Base-by-base conservation (phyloP, 192 early-diverging fungal species). In the Phycomyces nitens region DNA sequence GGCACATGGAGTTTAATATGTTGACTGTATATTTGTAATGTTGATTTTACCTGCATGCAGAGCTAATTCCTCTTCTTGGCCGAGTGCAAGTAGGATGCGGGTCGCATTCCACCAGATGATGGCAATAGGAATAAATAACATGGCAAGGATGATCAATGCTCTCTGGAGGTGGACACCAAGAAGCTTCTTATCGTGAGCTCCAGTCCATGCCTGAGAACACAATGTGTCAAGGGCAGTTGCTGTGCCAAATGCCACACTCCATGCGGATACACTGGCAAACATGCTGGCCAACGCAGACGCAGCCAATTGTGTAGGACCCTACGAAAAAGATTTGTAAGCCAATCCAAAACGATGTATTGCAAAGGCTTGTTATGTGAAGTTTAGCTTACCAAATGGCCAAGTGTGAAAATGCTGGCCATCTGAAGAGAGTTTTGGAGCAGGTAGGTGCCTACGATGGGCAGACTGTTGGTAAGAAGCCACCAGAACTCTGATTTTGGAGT, bases 91-190 rank as follows among this genome's bases (percentile, higher is more conserved):
- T 34, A 99, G 70, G 34, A 95, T 64, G 18, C 62, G 21, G 58
- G 90, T 90, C 6, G 92, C 81, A 43, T 84, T 77, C 85, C 80
- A 88, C 77, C 92, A 88, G 44, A 92, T 56, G 1, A 82, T 69
- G 10, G 80, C 70, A 62, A 97, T 88, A 5, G 91, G 85, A 41
- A 94, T 57, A 63, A 87, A 84, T 53, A 91, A 73, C 15, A 89
- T 16, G 14, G 73, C 68, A 58, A 92, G 79, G 23, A 95, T 84
- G 23, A 97, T 71, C 12, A 99, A 75, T 0, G 88, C 91, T 16
- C 95, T 80, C 69, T 93, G 91, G 21, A 92, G 71, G 59, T 91
- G 86, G 4, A 91, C 76, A n/a, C 91, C 91, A 3, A 90, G 77
- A 18, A 86, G 77, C 0, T 72, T 83, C 56, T 82, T 84, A 59